Conservation (phyloP, 768 basidiomycete species). For the Rhodotorula diobovata region DNA sequence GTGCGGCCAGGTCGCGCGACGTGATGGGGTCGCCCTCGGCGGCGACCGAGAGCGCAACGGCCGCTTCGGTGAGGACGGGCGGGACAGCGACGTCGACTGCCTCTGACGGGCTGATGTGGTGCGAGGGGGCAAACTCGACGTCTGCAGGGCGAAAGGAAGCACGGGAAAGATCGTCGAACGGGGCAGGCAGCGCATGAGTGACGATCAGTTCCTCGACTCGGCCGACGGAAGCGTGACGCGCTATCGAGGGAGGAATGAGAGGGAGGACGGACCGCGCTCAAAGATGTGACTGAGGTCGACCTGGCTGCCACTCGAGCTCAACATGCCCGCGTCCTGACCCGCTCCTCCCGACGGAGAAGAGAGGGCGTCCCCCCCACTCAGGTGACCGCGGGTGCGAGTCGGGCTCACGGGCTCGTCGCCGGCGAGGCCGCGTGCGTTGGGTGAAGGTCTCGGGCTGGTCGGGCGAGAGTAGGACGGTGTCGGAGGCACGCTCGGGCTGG, state of each 20-base stretch:
- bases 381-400: not conserved
- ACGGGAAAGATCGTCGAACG: not conserved
- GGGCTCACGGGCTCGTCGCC: conserved; percentile 24
- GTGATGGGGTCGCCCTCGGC: conserved; percentile 14
- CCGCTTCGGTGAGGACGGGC: conserved; percentile 37
- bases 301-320: conserved; percentile 15
- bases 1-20: conserved; percentile 18
- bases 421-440: not conserved
- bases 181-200: too few species aligned
- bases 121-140: conserved; percentile 37
- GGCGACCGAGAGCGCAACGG: conserved; percentile 20
- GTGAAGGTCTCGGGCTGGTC: conserved; percentile 20
- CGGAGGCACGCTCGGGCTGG: conserved; percentile 7
- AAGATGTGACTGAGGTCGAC: conserved; percentile 39
- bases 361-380: not conserved
- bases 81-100: conserved; percentile 39
- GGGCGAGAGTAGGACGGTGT: conserved; percentile 20
- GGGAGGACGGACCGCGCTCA: conserved; percentile 32
- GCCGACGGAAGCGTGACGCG: not conserved
- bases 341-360: not conserved
- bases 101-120: conserved; percentile 32
- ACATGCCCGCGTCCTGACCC: not conserved
- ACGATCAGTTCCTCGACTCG: not conserved
- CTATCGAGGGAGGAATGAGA: not conserved
- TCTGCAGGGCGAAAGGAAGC: conserved; percentile 5